Evolutionary conservation across 208 protist genomes (phyloP).

Genomic region (Trypanosoma scelopori): DNA sequence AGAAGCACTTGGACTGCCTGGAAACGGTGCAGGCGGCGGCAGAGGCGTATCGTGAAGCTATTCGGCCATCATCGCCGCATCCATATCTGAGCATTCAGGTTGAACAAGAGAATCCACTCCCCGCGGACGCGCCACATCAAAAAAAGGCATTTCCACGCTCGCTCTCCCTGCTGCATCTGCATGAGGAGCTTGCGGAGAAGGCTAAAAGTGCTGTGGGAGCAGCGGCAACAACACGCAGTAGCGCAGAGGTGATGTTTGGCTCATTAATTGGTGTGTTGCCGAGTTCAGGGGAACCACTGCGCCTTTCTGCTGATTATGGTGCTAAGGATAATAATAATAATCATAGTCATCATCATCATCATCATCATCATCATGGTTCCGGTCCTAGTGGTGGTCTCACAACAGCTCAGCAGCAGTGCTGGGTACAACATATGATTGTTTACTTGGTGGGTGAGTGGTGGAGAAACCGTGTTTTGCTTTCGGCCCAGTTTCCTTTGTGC

Average conservation of each 20-base stretch:
- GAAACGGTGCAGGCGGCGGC: constrained; percentile 29
- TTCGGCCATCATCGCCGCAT: not conserved
- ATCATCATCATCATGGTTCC: not conserved
- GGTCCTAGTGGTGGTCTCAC: constrained; percentile 8
- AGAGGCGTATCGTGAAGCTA: constrained; percentile 16
- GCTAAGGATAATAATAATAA: too few relatives aligned
- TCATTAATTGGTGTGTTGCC: constrained; percentile 23
- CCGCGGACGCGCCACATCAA: not conserved
- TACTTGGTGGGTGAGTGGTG: constrained; percentile 29
- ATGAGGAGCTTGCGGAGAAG: not conserved
- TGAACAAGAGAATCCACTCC: too few relatives aligned
- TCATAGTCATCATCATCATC: too few relatives aligned
- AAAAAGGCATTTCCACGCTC: constrained; percentile 5
- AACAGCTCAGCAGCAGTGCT: constrained; percentile 20
- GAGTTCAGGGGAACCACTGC: constrained; percentile 19
- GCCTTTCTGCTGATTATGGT: constrained; percentile 4
- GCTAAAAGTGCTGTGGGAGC: not conserved
- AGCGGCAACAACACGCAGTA: not conserved
- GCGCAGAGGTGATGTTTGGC: constrained; percentile 12
- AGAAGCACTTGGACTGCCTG: constrained; percentile 21
- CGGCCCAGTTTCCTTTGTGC: constrained; percentile 1
- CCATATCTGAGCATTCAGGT: too few relatives aligned
- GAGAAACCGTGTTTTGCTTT: constrained; percentile 4
- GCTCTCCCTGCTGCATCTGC: constrained; percentile 5
- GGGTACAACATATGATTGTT: constrained; percentile 17